Evolutionary conservation across 345 rosid species (phyloP), one percentile per base, ranked within the genome.

Genomic region (Anastatica hierochuntica): DNA sequence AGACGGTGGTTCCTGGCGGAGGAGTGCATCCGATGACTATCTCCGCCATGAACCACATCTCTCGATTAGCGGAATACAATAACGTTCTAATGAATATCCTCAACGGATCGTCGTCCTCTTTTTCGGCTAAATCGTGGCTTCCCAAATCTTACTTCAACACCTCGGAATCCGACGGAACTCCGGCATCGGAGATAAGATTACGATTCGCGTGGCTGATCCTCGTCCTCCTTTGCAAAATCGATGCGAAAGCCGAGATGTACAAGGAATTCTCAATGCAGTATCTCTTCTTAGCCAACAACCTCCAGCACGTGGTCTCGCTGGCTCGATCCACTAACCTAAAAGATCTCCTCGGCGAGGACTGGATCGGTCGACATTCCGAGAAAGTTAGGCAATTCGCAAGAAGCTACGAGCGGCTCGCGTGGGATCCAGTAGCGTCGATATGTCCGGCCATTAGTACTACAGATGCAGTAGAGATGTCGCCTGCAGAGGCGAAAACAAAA

Each of bases 211-310:
- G 82, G 87, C 30, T 84, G 11, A 54, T 84, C 33, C 79, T 81
- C 13, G 67, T 78, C 14, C 74, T 87, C 3, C 79, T 84, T 2
- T 81, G 88, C 63, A 84, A 75, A 43, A 77, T 87, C 43, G 94
- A 84, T 71, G 54, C 56, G 13, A 87, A 79, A 68, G 72, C 87
- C 2, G 65, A 81, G 50, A 72, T 48, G 15, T 84, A 79, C 72
- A 82, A 78, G 18, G 77, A 76, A 45, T 66, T 63, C 15, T 65
- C 87, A 2, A 7, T 67, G 16, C 68, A 76, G 9, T 81, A 81
- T 56, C 78, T 87, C 58, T 87, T 79, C 79, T 56, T 87, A 15
- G 82, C 87, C 8, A 87, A 81, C 76, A 87, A 78, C 63, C 70
- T 81, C 40, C 89, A 78, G 14, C 74, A 79, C 69, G 73, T 81